Percentiles rank a stretch among this genome's conserved stretches.
These are phyloP conservation scores for Crithidia acanthocephali DNA, from an alignment of 208 protist genomes.

Conservation along the genomic window DNA sequence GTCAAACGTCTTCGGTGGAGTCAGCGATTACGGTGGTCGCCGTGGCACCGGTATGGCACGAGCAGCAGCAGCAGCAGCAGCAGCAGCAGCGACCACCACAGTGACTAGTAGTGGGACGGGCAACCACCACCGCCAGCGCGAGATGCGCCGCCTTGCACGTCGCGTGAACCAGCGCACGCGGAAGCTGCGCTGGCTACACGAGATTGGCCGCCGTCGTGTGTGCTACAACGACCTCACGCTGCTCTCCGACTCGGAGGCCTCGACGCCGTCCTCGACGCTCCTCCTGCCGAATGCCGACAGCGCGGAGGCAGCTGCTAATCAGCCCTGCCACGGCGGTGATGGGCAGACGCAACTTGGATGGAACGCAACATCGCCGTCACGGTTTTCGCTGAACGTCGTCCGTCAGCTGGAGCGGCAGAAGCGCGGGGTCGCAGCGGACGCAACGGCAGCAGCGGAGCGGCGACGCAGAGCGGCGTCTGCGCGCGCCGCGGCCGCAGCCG, in stretches of 20 bases:
- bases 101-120: neutral
- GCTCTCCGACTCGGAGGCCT: slow-evolving; percentile 22
- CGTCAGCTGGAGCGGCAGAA: slow-evolving; percentile 16
- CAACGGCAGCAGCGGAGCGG: neutral
- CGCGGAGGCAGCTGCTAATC: neutral
- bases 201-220: slow-evolving; percentile 20
- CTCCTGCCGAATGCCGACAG: neutral
- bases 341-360: too few species aligned
- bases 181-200: slow-evolving; percentile 35
- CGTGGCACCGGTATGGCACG: neutral
- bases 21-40: neutral
- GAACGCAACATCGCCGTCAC: neutral
- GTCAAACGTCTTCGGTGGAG: neutral
- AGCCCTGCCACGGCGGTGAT: too few species aligned
- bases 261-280: slow-evolving; percentile 6
- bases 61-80: neutral
- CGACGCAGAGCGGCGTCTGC: neutral
- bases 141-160: slow-evolving; percentile 32
- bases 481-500: neutral
- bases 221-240: slow-evolving; percentile 34
- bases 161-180: slow-evolving; percentile 27
- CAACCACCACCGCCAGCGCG: slow-evolving; percentile 13
- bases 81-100: neutral
- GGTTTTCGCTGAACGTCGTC: slow-evolving; percentile 21
- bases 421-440: neutral